Conservation (phyloP, 495 filamentous ascomycete genomes). For the Annulohypoxylon maeteangense region DNA sequence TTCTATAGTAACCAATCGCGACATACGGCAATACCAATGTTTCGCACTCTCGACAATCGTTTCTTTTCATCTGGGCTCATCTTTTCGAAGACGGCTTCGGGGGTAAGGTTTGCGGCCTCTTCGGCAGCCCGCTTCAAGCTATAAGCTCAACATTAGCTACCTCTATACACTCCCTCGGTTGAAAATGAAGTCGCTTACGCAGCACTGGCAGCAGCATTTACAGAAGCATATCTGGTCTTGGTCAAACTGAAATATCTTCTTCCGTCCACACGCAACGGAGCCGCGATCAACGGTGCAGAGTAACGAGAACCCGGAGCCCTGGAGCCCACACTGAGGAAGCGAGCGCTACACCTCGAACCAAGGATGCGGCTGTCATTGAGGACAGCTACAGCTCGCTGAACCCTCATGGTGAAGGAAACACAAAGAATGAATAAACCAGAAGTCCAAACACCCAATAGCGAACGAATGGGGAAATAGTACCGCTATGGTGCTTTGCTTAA, state of each 20-base stretch:
- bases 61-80: conserved; percentile 79
- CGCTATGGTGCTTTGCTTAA: conserved; percentile 14
- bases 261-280: conserved; percentile 45
- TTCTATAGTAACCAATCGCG: not conserved
- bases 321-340: conserved; percentile 46
- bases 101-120: conserved; percentile 55
- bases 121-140: conserved; percentile 60
- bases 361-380: conserved; percentile 53
- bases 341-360: conserved; percentile 46
- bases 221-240: conserved; percentile 42
- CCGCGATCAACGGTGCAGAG: conserved; percentile 41
- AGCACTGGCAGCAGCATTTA: conserved; percentile 31
- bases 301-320: conserved; percentile 26
- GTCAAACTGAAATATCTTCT: conserved; percentile 47
- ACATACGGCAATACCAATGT: conserved; percentile 97
- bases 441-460: conserved; percentile 30
- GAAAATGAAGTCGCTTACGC: conserved; percentile 31
- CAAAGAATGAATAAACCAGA: conserved; percentile 39
- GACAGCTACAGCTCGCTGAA: conserved; percentile 55
- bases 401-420: conserved; percentile 53
- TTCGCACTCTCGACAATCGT: conserved; percentile 82
- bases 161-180: not conserved
- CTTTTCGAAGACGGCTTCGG: conserved; percentile 63
- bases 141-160: conserved; percentile 1
- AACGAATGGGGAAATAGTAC: conserved; percentile 27